Percentiles rank a stretch among this genome's conserved stretches.
phyloP scores from a whole-genome alignment of 371 early-diverging fungal species.

The Rozella allomycis region DNA sequence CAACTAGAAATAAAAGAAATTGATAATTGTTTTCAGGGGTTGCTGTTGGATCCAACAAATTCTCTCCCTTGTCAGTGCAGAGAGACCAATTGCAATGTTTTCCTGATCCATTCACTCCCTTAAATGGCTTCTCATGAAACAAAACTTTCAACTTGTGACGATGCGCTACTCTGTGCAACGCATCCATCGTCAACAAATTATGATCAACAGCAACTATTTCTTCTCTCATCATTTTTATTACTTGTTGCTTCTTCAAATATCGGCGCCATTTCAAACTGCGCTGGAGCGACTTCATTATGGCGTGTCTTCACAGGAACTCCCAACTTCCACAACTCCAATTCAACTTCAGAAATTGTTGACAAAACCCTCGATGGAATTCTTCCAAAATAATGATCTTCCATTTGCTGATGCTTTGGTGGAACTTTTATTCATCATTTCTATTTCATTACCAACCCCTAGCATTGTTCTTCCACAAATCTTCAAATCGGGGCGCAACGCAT shows the following conservation, averaged over 20 bases:
- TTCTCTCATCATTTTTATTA: no score
- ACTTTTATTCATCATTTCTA: no score
- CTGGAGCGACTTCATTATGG: constrained; percentile 97
- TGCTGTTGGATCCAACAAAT: constrained; percentile 78
- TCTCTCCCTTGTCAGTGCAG: constrained; percentile 78
- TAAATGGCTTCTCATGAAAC: constrained; percentile 97
- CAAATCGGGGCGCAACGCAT: constrained; percentile 78
- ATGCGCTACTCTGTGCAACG: constrained; percentile 85
- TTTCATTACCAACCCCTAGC: constrained; percentile 62
- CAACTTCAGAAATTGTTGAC: constrained; percentile 71
- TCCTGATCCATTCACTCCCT: constrained; percentile 91
- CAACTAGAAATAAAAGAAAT: constrained; percentile 79
- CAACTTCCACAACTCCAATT: constrained; percentile 70
- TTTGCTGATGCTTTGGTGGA: constrained; percentile 91
- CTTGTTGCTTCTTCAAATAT: constrained; percentile 90
- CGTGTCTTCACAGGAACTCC: constrained; percentile 96
- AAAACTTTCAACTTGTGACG: constrained; percentile 85
- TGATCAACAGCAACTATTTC: constrained; percentile 94
- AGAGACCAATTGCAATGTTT: constrained; percentile 98
- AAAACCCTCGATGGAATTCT: constrained; percentile 80
- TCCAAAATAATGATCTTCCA: constrained; percentile 97
- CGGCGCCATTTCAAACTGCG: constrained; percentile 91
- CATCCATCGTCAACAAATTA: constrained; percentile 91
- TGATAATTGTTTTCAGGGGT: constrained; percentile 86
- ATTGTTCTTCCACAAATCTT: constrained; percentile 87